A percentile compares a stretch with the other conserved stretches of the same genome.
These are phyloP conservation scores for Limonium bicolor DNA, from an alignment of 148 eudicot species.

Conservation along the genomic window DNA sequence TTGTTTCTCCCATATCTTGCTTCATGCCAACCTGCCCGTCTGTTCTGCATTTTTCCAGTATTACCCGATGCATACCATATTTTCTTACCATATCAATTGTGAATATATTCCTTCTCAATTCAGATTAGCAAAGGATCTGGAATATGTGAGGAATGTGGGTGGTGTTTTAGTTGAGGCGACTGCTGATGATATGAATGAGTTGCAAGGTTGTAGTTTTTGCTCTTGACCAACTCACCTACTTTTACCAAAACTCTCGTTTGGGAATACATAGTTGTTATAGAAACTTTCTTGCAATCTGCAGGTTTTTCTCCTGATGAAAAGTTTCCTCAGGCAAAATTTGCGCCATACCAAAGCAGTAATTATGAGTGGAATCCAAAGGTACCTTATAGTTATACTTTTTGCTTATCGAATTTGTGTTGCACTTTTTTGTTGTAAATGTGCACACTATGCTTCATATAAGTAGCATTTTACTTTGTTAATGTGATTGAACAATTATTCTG, in stretches of 20 bases:
- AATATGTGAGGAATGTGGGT: conserved; percentile 46
- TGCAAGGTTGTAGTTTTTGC: conserved; percentile 28
- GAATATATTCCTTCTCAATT: conserved; percentile 2
- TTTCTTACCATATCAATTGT: neutral
- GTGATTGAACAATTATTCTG: neutral
- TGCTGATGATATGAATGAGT: conserved; percentile 14
- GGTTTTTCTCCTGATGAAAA: conserved; percentile 86
- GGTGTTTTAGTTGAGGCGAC: conserved; percentile 72
- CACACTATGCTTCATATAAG: neutral
- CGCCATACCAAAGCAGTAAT: conserved; percentile 46
- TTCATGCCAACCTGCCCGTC: too few species aligned
- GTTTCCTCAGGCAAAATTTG: conserved; percentile 79
- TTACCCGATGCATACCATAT: neutral
- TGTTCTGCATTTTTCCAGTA: neutral
- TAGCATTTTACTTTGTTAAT: neutral
- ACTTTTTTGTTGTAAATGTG: neutral
- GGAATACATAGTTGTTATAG: neutral
- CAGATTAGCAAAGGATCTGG: conserved; percentile 56
- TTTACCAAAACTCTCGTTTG: too few species aligned
- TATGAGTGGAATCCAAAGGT: conserved; percentile 92
- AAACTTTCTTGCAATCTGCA: conserved; percentile 18
- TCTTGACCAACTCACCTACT: too few species aligned
- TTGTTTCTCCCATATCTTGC: too few species aligned
- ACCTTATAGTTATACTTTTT: conserved; percentile 19
- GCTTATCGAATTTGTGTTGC: neutral